Evolutionary conservation across 768 basidiomycete species (phyloP).

Genomic region (Agrocybe praecox): DNA sequence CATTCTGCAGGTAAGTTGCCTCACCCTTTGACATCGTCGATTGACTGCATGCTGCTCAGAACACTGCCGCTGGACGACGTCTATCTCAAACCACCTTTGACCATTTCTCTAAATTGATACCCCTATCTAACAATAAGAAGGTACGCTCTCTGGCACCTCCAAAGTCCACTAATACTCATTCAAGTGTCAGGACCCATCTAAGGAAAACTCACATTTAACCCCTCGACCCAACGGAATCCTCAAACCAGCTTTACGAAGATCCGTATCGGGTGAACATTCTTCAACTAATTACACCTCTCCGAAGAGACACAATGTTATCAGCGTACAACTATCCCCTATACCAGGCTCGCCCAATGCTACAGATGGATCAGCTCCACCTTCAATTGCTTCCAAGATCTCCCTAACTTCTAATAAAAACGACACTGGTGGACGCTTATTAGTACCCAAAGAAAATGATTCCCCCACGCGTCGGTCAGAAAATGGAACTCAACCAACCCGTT

Average conservation of each 20-base stretch:
- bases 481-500: conserved; percentile 21
- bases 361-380: conserved; percentile 61
- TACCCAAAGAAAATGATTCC: conserved; percentile 35
- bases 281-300: conserved; percentile 24
- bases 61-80: conserved; percentile 72
- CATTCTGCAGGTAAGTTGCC: conserved; percentile 70
- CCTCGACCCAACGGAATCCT: conserved; percentile 12
- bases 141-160: conserved; percentile 5
- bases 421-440: conserved; percentile 20
- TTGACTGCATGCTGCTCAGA: conserved; percentile 37
- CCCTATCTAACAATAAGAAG: conserved; percentile 26
- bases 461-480: conserved; percentile 30
- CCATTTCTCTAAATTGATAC: conserved; percentile 41
- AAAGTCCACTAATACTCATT: background rate
- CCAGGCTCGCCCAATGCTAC: conserved; percentile 70
- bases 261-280: conserved; percentile 29
- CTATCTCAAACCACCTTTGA: conserved; percentile 59
- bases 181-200: conserved; percentile 1
- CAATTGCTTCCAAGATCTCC: conserved; percentile 44
- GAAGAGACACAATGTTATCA: conserved; percentile 32
- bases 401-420: conserved; percentile 21
- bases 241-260: conserved; percentile 25
- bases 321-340: conserved; percentile 59
- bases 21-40: conserved; percentile 6
- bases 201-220: conserved; percentile 9